Evolutionary conservation across 768 basidiomycete genomes (phyloP), one percentile per base, ranked within the genome.

Genomic region (Leccinum sublutescens): DNA sequence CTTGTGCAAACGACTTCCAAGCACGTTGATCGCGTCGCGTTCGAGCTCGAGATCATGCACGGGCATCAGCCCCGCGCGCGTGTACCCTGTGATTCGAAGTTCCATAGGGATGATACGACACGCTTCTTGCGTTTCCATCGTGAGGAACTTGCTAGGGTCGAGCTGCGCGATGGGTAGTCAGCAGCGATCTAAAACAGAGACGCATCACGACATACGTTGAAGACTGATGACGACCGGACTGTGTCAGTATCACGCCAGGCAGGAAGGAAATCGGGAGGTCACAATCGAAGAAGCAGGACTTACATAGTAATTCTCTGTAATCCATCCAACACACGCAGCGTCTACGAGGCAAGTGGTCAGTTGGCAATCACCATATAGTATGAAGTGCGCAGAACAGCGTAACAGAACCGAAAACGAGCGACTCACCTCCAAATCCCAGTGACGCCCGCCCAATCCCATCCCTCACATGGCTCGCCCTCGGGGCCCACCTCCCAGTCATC

Each of bases 401-500:
- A 14, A 34, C 34, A 14, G 12, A 34, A 34, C 34, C 34, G 1
- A 14, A 34, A 38, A 38, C 36, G 36, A 38, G 15, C 15, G 1
- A 71, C 80, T 64, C 63, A 83, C 84, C 77, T 76, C 83, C 83
- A 85, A 52, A 77, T 71, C 17, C 84, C 84, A 47, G 75, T 67
- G 2, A 78, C 81, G 8, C 82, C 84, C 1, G 83, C 84, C 84
- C 85, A 85, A 64, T 85, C 83, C 82, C 82, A 84, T 4, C 83
- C 83, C 5, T 73, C 70, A 50, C 71, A 73, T 3, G 61, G 61
- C 27, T 65, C 73, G 2, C 58, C 65, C 12, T 63, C 66, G 11
- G 50, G 47, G 0, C 69, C 68, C 1, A 61, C 31, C 29, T 64
- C 69, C 69, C 68, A 70, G 25, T 71, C 67, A 0, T 58, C 61